Conservation (phyloP, 179 eudicot genomes). For the Beta corolliflora region DNA sequence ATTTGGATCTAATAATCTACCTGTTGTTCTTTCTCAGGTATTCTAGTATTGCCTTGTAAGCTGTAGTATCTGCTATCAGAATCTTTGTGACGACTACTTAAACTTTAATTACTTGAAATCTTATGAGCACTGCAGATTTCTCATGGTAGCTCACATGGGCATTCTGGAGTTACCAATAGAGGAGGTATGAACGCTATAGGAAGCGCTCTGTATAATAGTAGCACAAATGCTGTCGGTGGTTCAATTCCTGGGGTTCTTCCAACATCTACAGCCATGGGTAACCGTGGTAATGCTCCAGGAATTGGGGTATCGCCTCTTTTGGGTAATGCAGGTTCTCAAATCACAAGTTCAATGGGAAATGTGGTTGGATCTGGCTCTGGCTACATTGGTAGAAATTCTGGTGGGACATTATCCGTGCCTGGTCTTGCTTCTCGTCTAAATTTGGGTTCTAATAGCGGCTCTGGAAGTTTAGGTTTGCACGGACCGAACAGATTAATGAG, state of each 20-base stretch:
- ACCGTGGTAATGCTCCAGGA: constrained; percentile 69
- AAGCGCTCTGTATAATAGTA: constrained; percentile 64
- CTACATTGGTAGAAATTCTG: constrained; percentile 72
- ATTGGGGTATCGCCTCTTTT: constrained; percentile 75
- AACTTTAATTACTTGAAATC: not conserved
- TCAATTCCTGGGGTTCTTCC: constrained; percentile 85
- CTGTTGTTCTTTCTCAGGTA: constrained; percentile 83
- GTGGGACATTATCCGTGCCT: constrained; percentile 79
- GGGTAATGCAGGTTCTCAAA: constrained; percentile 81
- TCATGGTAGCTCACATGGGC: constrained; percentile 78
- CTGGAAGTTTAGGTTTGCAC: constrained; percentile 74
- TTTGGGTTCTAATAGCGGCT: constrained; percentile 64
- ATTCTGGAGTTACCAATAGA: constrained; percentile 76
- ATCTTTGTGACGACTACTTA: not conserved
- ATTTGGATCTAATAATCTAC: constrained; percentile 73
- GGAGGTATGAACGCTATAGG: constrained; percentile 83
- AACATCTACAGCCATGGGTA: constrained; percentile 75
- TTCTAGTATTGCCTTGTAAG: not conserved
- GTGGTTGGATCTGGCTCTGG: constrained; percentile 72
- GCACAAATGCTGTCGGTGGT: constrained; percentile 67
- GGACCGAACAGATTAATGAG: constrained; percentile 78
- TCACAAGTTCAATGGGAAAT: constrained; percentile 73
- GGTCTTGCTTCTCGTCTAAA: constrained; percentile 84
- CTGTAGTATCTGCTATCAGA: not conserved
- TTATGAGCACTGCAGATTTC: constrained; percentile 57